Conservation (phyloP, 129 eudicot genomes). For the Arctium lappa region DNA sequence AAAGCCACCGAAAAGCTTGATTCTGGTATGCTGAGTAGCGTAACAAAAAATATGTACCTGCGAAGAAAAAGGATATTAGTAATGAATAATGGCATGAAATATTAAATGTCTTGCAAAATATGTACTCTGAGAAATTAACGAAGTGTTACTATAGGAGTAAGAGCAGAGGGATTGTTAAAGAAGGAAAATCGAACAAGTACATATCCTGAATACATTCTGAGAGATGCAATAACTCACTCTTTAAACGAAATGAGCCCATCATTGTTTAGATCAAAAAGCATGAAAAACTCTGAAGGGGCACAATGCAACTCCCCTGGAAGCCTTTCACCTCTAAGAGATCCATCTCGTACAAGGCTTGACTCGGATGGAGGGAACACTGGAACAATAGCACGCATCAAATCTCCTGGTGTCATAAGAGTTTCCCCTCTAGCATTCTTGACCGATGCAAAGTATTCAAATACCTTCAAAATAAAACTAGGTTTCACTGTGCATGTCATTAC, state of each 20-base stretch:
- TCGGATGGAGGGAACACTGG: constrained; percentile 94
- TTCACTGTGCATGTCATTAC: constrained; percentile 11
- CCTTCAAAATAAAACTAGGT: constrained; percentile 40
- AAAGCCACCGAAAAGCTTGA: constrained; percentile 60
- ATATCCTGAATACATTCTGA: not conserved
- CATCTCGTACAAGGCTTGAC: constrained; percentile 74
- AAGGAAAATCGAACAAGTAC: not conserved
- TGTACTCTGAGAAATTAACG: not conserved
- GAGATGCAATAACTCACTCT: constrained; percentile 57
- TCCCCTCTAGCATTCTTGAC: constrained; percentile 47
- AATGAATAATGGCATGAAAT: not conserved
- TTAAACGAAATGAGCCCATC: constrained; percentile 85
- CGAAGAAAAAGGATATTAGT: not conserved
- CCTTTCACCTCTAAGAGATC: constrained; percentile 78
- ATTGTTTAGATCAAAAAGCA: constrained; percentile 76
- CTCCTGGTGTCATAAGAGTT: constrained; percentile 76
- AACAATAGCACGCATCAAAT: constrained; percentile 89
- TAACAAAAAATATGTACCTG: constrained; percentile 62
- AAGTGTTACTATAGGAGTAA: not conserved
- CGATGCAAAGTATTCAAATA: constrained; percentile 85
- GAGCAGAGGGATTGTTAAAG: too few species aligned
- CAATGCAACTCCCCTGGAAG: constrained; percentile 74
- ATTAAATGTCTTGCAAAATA: constrained; percentile 6
- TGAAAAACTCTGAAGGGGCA: constrained; percentile 67
- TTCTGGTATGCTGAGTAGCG: constrained; percentile 62